These are phyloP conservation scores for Escallonia rubra DNA, from an alignment of 129 eudicot genomes.

Conservation along the genomic window DNA sequence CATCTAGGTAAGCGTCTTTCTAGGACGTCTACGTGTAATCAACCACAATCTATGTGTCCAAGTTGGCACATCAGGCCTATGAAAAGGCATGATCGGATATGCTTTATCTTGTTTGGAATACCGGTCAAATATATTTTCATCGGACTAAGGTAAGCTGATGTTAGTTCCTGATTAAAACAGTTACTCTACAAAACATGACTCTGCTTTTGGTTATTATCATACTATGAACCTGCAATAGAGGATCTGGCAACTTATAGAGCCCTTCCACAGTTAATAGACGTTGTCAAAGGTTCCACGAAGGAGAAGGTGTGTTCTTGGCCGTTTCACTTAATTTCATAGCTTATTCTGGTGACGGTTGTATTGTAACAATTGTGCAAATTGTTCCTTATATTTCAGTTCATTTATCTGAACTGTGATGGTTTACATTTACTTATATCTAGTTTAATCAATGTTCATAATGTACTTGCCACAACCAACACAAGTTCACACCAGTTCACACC, in stretches of 20 bases:
- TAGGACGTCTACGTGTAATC: too few relatives aligned
- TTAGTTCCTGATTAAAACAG: conserved; percentile 38
- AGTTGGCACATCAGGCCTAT: too few relatives aligned
- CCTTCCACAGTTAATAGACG: conserved; percentile 73
- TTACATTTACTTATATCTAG: neutral
- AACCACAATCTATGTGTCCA: too few relatives aligned
- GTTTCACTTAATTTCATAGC: conserved; percentile 1
- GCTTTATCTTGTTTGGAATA: too few relatives aligned
- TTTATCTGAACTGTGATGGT: too few relatives aligned
- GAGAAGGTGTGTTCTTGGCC: conserved; percentile 56
- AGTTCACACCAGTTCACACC: neutral
- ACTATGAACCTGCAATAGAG: conserved; percentile 90
- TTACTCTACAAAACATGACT: conserved; percentile 92
- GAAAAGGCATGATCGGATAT: too few relatives aligned
- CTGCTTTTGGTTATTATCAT: conserved; percentile 92
- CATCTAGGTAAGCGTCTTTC: too few relatives aligned
- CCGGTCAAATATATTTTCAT: too few relatives aligned
- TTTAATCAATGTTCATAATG: neutral
- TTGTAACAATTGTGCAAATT: too few relatives aligned
- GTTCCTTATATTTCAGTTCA: too few relatives aligned
- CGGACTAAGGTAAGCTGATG: neutral
- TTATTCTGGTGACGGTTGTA: neutral
- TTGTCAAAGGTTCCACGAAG: conserved; percentile 84
- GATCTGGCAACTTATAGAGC: conserved; percentile 90
- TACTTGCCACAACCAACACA: neutral